Conservation (phyloP, 1,139 yeast species). For the Dujonia santamariae region DNA sequence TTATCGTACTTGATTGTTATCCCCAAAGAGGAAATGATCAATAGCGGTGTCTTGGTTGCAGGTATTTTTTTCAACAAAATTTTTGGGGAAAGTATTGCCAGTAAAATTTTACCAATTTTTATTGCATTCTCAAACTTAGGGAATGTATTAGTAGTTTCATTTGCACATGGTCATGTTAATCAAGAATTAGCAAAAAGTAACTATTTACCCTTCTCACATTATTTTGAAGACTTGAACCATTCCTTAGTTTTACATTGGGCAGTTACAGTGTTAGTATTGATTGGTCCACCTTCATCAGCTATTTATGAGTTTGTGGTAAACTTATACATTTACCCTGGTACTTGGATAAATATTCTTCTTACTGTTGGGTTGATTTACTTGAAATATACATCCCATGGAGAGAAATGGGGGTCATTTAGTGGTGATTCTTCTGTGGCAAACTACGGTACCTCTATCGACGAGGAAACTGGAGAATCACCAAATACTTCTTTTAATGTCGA, state of each 20-base stretch:
- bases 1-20: constrained; percentile 75
- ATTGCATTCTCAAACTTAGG: constrained; percentile 77
- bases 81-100: constrained; percentile 65
- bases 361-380: constrained; percentile 42
- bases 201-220: constrained; percentile 62
- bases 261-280: constrained; percentile 42
- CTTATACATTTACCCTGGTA: constrained; percentile 49
- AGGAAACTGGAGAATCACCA: constrained; percentile 7
- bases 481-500: constrained; percentile 2
- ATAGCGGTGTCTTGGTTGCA: constrained; percentile 70
- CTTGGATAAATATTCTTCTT: constrained; percentile 46
- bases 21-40: constrained; percentile 56
- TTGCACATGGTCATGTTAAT: constrained; percentile 74
- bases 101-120: constrained; percentile 62
- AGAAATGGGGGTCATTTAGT: constrained; percentile 27
- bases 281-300: constrained; percentile 46
- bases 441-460: constrained; percentile 8
- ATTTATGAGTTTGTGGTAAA: constrained; percentile 49
- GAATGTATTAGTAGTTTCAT: constrained; percentile 73
- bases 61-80: constrained; percentile 71
- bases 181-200: constrained; percentile 75
- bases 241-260: constrained; percentile 45
- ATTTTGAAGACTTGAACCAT: constrained; percentile 52
- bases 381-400: constrained; percentile 25
- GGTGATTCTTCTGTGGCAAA: constrained; percentile 4